Percentiles rank a stretch among this genome's conserved stretches.
Conservation (phyloP, 108 stramenopile genomes). For the Chaetoceros tenuissimus region DNA sequence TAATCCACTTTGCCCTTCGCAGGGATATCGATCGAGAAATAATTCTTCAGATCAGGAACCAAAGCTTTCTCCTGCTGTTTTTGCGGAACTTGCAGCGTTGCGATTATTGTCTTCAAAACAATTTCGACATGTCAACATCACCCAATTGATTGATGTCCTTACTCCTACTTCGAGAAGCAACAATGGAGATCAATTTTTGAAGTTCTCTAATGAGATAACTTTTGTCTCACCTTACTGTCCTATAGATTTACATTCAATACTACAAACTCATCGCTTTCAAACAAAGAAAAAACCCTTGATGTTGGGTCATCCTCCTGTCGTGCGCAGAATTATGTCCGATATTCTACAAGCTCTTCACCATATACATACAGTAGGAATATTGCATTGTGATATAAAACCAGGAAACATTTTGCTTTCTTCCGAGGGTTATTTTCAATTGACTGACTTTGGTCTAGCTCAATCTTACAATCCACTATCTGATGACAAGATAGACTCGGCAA, state of each 20-base stretch:
- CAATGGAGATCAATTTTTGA: not conserved
- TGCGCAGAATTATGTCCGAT: slow-evolving; percentile 45
- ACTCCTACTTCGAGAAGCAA: slow-evolving; percentile 13
- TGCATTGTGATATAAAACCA: slow-evolving; percentile 95
- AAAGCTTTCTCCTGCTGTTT: slow-evolving; percentile 17
- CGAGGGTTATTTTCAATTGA: slow-evolving; percentile 47
- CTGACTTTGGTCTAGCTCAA: slow-evolving; percentile 76
- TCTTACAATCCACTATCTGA: slow-evolving; percentile 3
- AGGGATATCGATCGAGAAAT: slow-evolving; percentile 1
- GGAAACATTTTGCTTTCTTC: slow-evolving; percentile 67
- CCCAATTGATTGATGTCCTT: slow-evolving; percentile 13
- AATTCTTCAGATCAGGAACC: not conserved
- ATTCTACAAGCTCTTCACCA: slow-evolving; percentile 70
- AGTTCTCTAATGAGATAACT: slow-evolving; percentile 12
- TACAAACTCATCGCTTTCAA: slow-evolving; percentile 42
- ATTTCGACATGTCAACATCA: slow-evolving; percentile 31
- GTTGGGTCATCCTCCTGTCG: slow-evolving; percentile 17
- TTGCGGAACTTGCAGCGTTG: slow-evolving; percentile 31
- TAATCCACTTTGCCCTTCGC: slow-evolving; percentile 22
- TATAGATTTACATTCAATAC: slow-evolving; percentile 42
- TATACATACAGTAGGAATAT: slow-evolving; percentile 78
- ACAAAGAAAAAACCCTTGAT: slow-evolving; percentile 11
- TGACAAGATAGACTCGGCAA: slow-evolving; percentile 6
- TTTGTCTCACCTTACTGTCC: slow-evolving; percentile 70
- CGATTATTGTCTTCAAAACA: slow-evolving; percentile 8